Evolutionary conservation across 2,329 filamentous ascomycete species (phyloP).

Genomic region (Polychaeton citri): DNA sequence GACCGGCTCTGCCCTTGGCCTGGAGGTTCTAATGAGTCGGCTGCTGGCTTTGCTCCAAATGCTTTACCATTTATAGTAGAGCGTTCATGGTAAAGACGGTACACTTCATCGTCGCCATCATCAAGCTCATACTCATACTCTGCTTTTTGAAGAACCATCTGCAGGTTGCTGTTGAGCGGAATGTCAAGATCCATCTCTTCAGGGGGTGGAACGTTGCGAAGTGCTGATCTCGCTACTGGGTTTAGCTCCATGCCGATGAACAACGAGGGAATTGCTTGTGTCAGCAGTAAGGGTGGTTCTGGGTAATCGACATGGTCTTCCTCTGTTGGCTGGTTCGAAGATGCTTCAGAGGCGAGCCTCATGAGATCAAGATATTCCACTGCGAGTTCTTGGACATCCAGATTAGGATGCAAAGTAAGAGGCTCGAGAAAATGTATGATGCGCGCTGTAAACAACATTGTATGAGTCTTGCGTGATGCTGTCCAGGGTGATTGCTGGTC

Average conservation of each 20-base stretch:
- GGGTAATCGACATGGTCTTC: conserved; percentile 51
- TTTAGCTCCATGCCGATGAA: conserved; percentile 83
- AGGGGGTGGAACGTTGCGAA: conserved; percentile 73
- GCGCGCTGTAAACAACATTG: conserved; percentile 65
- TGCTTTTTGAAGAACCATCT: conserved; percentile 46
- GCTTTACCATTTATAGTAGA: neutral
- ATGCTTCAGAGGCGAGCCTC: conserved; percentile 73
- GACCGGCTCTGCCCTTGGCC: conserved; percentile 16
- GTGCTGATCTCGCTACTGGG: conserved; percentile 70
- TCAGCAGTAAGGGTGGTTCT: conserved; percentile 71
- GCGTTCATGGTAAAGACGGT: conserved; percentile 31
- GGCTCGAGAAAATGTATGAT: conserved; percentile 73
- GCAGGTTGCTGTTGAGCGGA: conserved; percentile 66
- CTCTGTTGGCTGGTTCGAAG: conserved; percentile 47
- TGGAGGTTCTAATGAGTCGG: conserved; percentile 28
- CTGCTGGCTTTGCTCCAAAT: conserved; percentile 21
- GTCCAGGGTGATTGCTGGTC: conserved; percentile 57
- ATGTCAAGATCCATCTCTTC: conserved; percentile 64
- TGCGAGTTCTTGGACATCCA: conserved; percentile 90
- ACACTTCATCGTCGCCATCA: conserved; percentile 28
- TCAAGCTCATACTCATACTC: conserved; percentile 30
- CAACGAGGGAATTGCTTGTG: conserved; percentile 77
- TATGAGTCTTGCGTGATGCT: conserved; percentile 56
- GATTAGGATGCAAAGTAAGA: conserved; percentile 64
- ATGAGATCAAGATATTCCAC: conserved; percentile 87